phyloP scores from a whole-genome alignment of 2,329 filamentous ascomycete genomes.

The Arachnomyces sp. region DNA sequence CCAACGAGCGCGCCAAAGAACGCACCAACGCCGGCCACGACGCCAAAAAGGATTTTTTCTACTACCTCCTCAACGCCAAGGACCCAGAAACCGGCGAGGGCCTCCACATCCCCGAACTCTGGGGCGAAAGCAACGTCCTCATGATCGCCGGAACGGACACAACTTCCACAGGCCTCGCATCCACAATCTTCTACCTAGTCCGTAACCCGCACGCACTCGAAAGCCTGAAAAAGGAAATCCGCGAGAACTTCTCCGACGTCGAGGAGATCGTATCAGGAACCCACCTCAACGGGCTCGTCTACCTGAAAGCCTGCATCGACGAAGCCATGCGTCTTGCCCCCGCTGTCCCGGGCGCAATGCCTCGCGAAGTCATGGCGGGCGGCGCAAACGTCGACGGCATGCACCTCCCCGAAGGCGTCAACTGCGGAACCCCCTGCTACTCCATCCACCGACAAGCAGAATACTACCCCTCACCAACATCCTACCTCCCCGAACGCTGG shows the following conservation, averaged over 20 bases:
- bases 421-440: slow-evolving; percentile 43
- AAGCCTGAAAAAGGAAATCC: slow-evolving; percentile 41
- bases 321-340: slow-evolving; percentile 35
- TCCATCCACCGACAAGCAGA: slow-evolving; percentile 37
- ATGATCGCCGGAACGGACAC: slow-evolving; percentile 64
- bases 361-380: slow-evolving; percentile 31
- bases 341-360: slow-evolving; percentile 30
- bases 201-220: slow-evolving; percentile 34
- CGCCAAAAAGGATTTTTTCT: slow-evolving; percentile 66
- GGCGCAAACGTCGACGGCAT: slow-evolving; percentile 31
- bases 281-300: slow-evolving; percentile 31
- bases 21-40: slow-evolving; percentile 51
- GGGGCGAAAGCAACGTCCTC: slow-evolving; percentile 49
- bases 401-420: slow-evolving; percentile 34
- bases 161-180: slow-evolving; percentile 44
- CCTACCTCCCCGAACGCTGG: slow-evolving; percentile 59
- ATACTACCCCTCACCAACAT: slow-evolving; percentile 46
- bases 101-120: slow-evolving; percentile 58
- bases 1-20: slow-evolving; percentile 55
- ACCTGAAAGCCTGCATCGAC: slow-evolving; percentile 35
- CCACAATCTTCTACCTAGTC: slow-evolving; percentile 38
- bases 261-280: slow-evolving; percentile 35
- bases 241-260: slow-evolving; percentile 21
- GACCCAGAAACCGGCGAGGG: slow-evolving; percentile 63
- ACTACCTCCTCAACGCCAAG: slow-evolving; percentile 62